These are phyloP conservation scores for Backusella parvicylindrica DNA, from an alignment of 192 early-diverging fungal genomes.

Conservation along the genomic window DNA sequence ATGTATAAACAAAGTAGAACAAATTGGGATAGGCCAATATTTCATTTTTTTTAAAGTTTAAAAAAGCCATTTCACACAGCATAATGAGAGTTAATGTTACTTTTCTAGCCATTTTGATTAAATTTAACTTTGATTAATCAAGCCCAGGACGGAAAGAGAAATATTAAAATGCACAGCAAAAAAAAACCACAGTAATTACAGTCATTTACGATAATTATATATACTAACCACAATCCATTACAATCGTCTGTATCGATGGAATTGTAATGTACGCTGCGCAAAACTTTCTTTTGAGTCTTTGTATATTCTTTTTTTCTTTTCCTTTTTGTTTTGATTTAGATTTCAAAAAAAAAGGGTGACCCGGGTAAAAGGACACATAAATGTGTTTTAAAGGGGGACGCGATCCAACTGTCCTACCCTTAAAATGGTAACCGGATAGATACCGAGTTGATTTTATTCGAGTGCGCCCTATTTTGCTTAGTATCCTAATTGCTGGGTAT, in stretches of 20 bases:
- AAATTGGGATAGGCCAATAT: neutral
- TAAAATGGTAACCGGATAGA: neutral
- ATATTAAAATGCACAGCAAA: neutral
- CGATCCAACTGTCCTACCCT: conserved; percentile 1
- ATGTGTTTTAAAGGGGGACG: neutral
- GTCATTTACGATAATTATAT: neutral
- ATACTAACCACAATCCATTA: neutral
- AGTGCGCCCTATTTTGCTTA: neutral
- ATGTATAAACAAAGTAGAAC: neutral
- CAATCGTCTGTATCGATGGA: neutral
- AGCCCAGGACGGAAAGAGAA: neutral
- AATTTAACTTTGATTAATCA: conserved; percentile 2
- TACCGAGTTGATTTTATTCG: neutral
- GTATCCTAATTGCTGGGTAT: neutral
- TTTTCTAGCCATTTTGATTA: neutral
- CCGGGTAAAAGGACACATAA: neutral
- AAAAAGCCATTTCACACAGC: neutral
- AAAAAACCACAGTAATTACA: neutral
- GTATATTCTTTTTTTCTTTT: neutral
- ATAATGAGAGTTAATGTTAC: neutral
- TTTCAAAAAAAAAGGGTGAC: neutral
- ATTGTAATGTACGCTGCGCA: neutral
- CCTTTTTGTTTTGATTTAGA: neutral
- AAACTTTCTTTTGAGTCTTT: neutral
- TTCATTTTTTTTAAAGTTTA: neutral